Evolutionary conservation across 371 early-diverging fungal species (phyloP).

Genomic region (Mortierella sp.): DNA sequence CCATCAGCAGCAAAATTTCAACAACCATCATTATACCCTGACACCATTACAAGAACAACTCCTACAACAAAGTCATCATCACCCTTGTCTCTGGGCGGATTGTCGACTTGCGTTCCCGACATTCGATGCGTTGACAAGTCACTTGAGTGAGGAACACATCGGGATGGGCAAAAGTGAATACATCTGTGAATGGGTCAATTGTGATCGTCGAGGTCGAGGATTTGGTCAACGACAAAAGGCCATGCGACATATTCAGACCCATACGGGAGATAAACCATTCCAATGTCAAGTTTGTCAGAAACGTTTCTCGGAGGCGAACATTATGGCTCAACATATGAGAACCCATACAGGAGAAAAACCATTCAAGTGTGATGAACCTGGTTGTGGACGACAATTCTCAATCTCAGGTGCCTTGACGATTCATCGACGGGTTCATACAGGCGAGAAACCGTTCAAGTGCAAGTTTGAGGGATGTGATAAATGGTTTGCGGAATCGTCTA

Average conservation of each 20-base stretch:
- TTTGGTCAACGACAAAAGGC: constrained; percentile 84
- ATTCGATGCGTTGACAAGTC: constrained; percentile 74
- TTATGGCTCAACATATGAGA: constrained; percentile 83
- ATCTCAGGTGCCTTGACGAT: constrained; percentile 77
- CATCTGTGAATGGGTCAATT: constrained; percentile 82
- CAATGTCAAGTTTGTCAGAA: constrained; percentile 81
- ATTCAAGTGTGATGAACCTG: constrained; percentile 75
- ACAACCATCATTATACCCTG: not conserved
- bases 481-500: constrained; percentile 79
- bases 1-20: too few relatives aligned
- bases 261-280: constrained; percentile 86
- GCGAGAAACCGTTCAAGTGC: constrained; percentile 81
- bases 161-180: constrained; percentile 77
- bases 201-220: constrained; percentile 72
- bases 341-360: constrained; percentile 91
- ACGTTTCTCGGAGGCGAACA: constrained; percentile 82
- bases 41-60: constrained; percentile 6
- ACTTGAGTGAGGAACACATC: constrained; percentile 77
- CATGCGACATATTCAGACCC: constrained; percentile 88
- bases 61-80: constrained; percentile 30
- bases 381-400: constrained; percentile 80
- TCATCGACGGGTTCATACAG: constrained; percentile 73
- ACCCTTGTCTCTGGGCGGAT: constrained; percentile 70
- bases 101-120: constrained; percentile 65
- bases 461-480: constrained; percentile 77